phyloP scores from a whole-genome alignment of 768 basidiomycete genomes.

The Lactarius psammicola region DNA sequence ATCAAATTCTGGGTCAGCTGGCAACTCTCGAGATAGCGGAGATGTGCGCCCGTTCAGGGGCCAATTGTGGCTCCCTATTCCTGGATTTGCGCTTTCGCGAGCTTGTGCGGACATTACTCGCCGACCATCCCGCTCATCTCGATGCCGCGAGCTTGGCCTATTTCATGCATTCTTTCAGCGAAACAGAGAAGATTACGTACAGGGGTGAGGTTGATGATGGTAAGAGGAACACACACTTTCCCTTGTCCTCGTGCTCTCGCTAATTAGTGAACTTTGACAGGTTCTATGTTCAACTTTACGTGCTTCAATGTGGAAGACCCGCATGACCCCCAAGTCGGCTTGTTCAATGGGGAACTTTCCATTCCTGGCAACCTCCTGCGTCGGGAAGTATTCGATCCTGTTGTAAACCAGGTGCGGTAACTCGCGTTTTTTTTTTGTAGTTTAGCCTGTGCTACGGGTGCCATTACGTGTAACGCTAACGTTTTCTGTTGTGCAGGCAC shows the following conservation, averaged over 20 bases:
- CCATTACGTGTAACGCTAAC: slow-evolving; percentile 12
- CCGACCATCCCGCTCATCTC: slow-evolving; percentile 83
- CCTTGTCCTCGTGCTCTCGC: slow-evolving; percentile 5
- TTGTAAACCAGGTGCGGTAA: slow-evolving; percentile 65
- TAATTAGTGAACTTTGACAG: slow-evolving; percentile 39
- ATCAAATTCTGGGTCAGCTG: slow-evolving; percentile 74
- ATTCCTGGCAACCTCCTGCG: slow-evolving; percentile 80
- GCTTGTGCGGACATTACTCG: slow-evolving; percentile 71
- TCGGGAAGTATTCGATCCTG: slow-evolving; percentile 84
- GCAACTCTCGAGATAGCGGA: slow-evolving; percentile 87
- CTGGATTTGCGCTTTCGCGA: slow-evolving; percentile 84
- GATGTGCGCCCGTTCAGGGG: slow-evolving; percentile 83
- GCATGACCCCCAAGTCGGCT: slow-evolving; percentile 74
- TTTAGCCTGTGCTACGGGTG: background rate
- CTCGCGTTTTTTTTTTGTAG: slow-evolving; percentile 4
- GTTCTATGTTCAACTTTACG: slow-evolving; percentile 82
- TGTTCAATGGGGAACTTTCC: slow-evolving; percentile 78
- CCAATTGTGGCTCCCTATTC: slow-evolving; percentile 85
- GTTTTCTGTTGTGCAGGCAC: slow-evolving; percentile 47
- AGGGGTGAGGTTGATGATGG: slow-evolving; percentile 73
- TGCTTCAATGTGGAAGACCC: slow-evolving; percentile 88
- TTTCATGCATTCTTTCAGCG: slow-evolving; percentile 87
- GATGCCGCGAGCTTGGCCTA: slow-evolving; percentile 79
- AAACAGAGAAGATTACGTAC: slow-evolving; percentile 83
- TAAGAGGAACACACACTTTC: slow-evolving; percentile 36